Base-by-base conservation (phyloP, 163 green algal genomes). In the Chlorella variabilis region DNA sequence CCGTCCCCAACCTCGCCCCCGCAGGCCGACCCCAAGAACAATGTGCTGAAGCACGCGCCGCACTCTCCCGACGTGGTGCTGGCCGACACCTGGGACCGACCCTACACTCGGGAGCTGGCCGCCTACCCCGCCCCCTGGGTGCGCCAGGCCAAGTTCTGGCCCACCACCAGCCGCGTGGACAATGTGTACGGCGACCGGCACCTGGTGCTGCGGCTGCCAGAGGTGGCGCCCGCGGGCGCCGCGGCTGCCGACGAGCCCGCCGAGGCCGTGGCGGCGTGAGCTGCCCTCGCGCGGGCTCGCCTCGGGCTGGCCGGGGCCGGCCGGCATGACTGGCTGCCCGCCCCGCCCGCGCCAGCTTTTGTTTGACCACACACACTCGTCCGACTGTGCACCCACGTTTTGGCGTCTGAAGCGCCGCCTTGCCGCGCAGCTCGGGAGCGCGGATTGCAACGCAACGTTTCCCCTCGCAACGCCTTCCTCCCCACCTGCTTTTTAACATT, bases 121-220 rank as follows among this genome's bases (percentile, higher is more conserved):
- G 95, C 94, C 17, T 99, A 96, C 94, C 97, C 97, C 1, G 94
- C 94, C n/a, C 65, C 88, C 1, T 99, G 95, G 95, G 91, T 98
- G 39, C 73, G 80, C 23, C 68, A 91, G 63, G 81, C 91, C 87
- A 99, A 99, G 94, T 99, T 99, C 94, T 99, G 97, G 97, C 97
- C 97, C 39, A 95, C 93, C 54, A 94, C 85, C 15, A 87, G 73
- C 33, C 90, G 97, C 34, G 93, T 99, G 41, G 97, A 99, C 89
- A 99, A 99, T 84, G 97, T 99, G 71, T 98, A 96, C 67, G 97
- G 97, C 33, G 97, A 99, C 90, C 91, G 96, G 68, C 92, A 99
- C 90, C 87, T 99, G 21, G 80, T 99, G 36, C 84, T 90, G 29
- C 89, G 89, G n/a, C 59, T 89, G 75, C 83, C 83, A 13, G 13